Conservation (phyloP, 768 basidiomycete species). For the Auricularia cornea region DNA sequence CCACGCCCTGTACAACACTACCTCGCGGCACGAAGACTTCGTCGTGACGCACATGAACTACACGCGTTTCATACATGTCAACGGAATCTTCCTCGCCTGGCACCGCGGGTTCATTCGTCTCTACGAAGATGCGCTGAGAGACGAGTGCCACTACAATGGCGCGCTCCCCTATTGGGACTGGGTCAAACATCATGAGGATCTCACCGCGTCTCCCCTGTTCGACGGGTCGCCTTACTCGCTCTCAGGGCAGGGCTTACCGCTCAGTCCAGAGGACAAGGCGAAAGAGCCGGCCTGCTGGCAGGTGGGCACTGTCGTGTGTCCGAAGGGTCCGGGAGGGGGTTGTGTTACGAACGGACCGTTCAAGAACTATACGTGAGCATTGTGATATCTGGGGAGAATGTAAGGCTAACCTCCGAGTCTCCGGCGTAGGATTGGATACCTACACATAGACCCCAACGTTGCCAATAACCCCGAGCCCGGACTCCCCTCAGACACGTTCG, state of each 20-base stretch:
- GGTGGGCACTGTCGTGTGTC: background rate
- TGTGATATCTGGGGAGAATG: no score
- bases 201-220: background rate
- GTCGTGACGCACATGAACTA: background rate
- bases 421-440: background rate
- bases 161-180: conserved; percentile 23
- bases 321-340: background rate
- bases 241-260: background rate
- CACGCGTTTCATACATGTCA: background rate
- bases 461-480: background rate
- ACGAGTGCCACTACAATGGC: conserved; percentile 19
- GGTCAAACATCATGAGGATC: background rate
- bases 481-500: background rate
- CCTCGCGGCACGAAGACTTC: background rate
- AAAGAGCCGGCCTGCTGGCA: background rate
- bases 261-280: background rate
- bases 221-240: background rate
- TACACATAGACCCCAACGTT: background rate
- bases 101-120: conserved; percentile 20
- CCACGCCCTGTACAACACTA: background rate
- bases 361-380: background rate
- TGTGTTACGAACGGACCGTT: background rate
- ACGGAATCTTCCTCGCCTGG: conserved; percentile 27
- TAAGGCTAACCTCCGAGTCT: no score
- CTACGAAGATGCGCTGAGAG: conserved; percentile 19